These are phyloP conservation scores for Sphagnum magellanicum DNA, from an alignment of 228 moss, liverwort and hornwort species.

Conservation along the genomic window DNA sequence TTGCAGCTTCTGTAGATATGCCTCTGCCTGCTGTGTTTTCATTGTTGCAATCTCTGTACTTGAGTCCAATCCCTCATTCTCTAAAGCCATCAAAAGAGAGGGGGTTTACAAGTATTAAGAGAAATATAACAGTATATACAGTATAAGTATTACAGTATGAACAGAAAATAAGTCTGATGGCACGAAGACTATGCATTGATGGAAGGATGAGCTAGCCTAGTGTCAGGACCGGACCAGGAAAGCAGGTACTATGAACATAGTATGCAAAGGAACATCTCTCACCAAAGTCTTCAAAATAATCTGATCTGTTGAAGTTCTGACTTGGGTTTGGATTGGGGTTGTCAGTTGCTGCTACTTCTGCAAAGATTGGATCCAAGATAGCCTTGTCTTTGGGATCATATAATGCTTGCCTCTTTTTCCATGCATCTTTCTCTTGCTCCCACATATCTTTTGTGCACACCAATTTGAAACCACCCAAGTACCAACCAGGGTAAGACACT, in stretches of 20 bases:
- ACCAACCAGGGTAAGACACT: not conserved
- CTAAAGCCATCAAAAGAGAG: not conserved
- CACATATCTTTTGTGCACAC: conserved; percentile 13
- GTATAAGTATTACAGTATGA: not conserved
- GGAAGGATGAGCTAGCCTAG: no score
- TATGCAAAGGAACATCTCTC: conserved; percentile 22
- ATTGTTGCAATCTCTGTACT: conserved; percentile 74
- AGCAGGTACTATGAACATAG: conserved; percentile 14
- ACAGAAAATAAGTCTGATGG: no score
- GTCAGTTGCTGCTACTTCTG: conserved; percentile 4
- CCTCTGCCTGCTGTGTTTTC: conserved; percentile 82
- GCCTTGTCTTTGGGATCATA: conserved; percentile 27
- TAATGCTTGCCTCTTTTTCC: conserved; percentile 23
- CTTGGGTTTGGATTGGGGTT: conserved; percentile 14
- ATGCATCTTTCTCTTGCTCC: conserved; percentile 17
- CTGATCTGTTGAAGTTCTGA: conserved; percentile 11
- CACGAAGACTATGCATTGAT: no score
- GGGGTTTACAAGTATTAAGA: not conserved
- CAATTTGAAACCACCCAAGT: conserved; percentile 10
- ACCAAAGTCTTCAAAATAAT: conserved; percentile 13
- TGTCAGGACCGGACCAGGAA: conserved; percentile 1
- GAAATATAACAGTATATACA: not conserved
- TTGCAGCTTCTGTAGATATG: conserved; percentile 69
- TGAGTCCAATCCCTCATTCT: conserved; percentile 25
- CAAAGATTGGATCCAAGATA: conserved; percentile 12